Conservation (phyloP, 2,329 filamentous ascomycete species). For the Ambrosiella xylebori region DNA sequence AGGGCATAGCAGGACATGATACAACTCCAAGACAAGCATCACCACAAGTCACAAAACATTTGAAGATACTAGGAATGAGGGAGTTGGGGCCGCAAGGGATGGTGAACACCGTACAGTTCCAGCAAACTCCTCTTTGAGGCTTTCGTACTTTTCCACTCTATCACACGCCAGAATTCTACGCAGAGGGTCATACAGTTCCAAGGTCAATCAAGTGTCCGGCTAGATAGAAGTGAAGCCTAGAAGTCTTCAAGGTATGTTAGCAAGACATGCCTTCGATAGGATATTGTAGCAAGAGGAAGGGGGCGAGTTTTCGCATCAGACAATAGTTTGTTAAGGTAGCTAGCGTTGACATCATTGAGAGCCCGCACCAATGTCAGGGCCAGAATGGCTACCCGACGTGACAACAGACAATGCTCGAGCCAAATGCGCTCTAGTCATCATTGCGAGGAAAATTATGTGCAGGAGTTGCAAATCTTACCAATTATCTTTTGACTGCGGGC, state of each 20-base stretch:
- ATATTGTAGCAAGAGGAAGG: background rate
- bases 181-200: background rate
- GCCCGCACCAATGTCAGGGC: slow-evolving; percentile 40
- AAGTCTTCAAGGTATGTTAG: slow-evolving; percentile 8
- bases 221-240: background rate
- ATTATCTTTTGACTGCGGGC: slow-evolving; percentile 15
- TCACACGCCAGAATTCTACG: slow-evolving; percentile 88
- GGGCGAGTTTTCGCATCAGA: slow-evolving; percentile 44
- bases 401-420: slow-evolving; percentile 80
- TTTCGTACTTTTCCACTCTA: slow-evolving; percentile 71
- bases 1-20: background rate
- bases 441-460: slow-evolving; percentile 22
- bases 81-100: slow-evolving; percentile 16
- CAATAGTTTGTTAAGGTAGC: slow-evolving; percentile 73
- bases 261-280: background rate
- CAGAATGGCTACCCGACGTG: slow-evolving; percentile 57
- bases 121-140: slow-evolving; percentile 63
- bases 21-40: background rate
- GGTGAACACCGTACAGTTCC: slow-evolving; percentile 50
- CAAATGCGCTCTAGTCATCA: slow-evolving; percentile 99
- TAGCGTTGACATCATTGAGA: slow-evolving; percentile 98
- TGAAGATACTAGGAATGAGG: background rate
- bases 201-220: background rate
- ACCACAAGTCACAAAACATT: background rate
- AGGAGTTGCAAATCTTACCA: slow-evolving; percentile 22